A percentile compares a stretch with the other conserved stretches of the same genome.
These are phyloP conservation scores for Ophiosphaerella korrae DNA, from an alignment of 2,329 filamentous ascomycete species.

Conservation along the genomic window DNA sequence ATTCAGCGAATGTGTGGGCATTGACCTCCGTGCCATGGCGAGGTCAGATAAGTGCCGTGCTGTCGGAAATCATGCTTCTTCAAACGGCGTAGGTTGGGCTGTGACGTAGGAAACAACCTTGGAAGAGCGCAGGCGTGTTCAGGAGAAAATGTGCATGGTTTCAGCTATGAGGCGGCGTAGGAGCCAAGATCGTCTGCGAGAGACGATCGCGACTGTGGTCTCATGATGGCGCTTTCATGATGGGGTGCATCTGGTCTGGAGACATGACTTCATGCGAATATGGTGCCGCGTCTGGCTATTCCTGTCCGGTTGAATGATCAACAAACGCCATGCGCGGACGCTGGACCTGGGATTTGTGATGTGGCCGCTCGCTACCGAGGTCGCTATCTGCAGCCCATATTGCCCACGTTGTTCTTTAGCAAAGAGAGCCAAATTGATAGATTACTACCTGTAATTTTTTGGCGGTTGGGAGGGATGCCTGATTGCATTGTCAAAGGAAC, in stretches of 20 bases:
- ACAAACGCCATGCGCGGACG: conserved; percentile 23
- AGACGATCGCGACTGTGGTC: conserved; percentile 9
- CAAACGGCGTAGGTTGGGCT: conserved; percentile 18
- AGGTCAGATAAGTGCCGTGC: conserved; percentile 18
- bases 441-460: not conserved
- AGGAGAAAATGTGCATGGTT: not conserved
- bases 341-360: conserved; percentile 16
- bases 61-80: conserved; percentile 20
- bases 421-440: conserved; percentile 6
- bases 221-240: conserved; percentile 16
- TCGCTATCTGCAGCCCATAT: conserved; percentile 22
- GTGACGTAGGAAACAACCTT: conserved; percentile 12
- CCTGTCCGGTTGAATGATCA: conserved; percentile 25
- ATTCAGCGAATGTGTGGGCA: conserved; percentile 7
- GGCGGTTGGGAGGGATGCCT: not conserved
- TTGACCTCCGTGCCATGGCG: conserved; percentile 18
- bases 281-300: conserved; percentile 17
- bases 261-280: conserved; percentile 28
- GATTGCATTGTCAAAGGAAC: not conserved
- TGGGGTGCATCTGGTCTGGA: conserved; percentile 20
- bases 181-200: conserved; percentile 12
- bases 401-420: conserved; percentile 18
- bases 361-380: conserved; percentile 34
- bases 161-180: conserved; percentile 9
- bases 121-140: conserved; percentile 10